Conservation (phyloP, 2,329 filamentous ascomycete species). For the Aspergillus felis region DNA sequence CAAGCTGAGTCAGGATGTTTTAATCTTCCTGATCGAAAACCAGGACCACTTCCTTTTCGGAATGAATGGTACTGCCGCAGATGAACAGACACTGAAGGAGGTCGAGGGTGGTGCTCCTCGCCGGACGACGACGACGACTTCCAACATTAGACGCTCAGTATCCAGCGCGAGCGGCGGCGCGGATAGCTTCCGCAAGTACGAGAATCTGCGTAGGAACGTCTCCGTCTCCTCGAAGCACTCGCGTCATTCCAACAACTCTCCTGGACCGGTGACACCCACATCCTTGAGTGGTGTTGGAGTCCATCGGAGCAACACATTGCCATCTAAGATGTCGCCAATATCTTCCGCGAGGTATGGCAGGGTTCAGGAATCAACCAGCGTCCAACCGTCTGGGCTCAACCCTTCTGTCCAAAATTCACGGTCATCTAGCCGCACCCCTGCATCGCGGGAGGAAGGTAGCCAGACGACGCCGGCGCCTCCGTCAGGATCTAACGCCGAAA, state of each 20-base stretch:
- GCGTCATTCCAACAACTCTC: constrained; percentile 65
- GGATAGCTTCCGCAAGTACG: constrained; percentile 78
- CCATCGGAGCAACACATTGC: constrained; percentile 85
- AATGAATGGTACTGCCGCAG: constrained; percentile 98
- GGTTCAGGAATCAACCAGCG: constrained; percentile 49
- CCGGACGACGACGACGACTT: constrained; percentile 50
- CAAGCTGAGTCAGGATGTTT: constrained; percentile 88
- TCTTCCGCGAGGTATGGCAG: constrained; percentile 64
- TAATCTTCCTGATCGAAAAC: constrained; percentile 97
- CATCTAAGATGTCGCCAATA: constrained; percentile 81
- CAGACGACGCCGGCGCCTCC: constrained; percentile 5
- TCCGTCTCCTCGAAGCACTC: constrained; percentile 91
- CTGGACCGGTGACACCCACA: constrained; percentile 62
- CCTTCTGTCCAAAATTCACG: constrained; percentile 28
- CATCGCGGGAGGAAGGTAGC: constrained; percentile 16
- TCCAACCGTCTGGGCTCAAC: constrained; percentile 37
- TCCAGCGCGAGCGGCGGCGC: constrained; percentile 87
- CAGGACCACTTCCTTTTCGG: constrained; percentile 98
- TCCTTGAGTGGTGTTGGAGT: constrained; percentile 55
- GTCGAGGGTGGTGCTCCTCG: constrained; percentile 61
- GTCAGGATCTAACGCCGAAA: constrained; percentile 8
- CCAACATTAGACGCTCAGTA: constrained; percentile 63
- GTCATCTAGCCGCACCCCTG: constrained; percentile 27
- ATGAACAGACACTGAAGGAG: constrained; percentile 68
- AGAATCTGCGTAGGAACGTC: constrained; percentile 74